Base-by-base conservation (phyloP, 2,329 filamentous ascomycete genomes). In the Diaporthe destruens region DNA sequence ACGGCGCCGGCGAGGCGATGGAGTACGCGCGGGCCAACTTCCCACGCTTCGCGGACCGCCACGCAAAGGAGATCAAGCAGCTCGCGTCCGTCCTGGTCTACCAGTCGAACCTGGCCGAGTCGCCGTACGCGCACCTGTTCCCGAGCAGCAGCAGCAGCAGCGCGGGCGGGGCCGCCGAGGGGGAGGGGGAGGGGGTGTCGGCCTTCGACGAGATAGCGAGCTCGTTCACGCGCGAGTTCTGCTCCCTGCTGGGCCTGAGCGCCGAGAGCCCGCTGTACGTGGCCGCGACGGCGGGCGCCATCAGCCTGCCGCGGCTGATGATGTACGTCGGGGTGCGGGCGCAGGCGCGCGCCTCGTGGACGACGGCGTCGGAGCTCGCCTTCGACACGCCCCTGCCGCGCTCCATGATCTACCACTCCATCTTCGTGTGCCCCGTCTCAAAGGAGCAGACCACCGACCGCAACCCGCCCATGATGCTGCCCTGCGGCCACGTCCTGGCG, bases 391-490 rank as follows among this genome's bases (percentile, higher is more conserved):
- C 89, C 2, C 82, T 91, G 2, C 89, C 89, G 0, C 79, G 82
- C 65, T 87, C 85, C 76, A 90, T 90, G 88, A 85, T 91, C 63
- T 99, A 97, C 85, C 96, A 99, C 82, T 93, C 93, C 71, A 98
- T 99, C 79, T 99, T 99, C 80, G 96, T 99, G 54, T 99, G 96
- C 79, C 96, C 96, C 0, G 96, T 99, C 6, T 95, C 93, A 78
- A 98, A 98, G 81, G 96, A 98, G 80, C 96, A 99, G 82, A 95
- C 93, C 0, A 99, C 96, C 0, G 95, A 97, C 78, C 84, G 88
- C 32, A 99, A 99, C 81, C 96, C 96, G 14, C 95, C 96, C 2
- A 97, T 98, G 93, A 96, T 98, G 89, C 91, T 99, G 79, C 93
- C 94, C 0, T 99, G 96, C 79, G 96, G 96, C 7, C 96, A 99